Conservation (phyloP, 1,139 yeast species). For the Suhomyces choctaworum region DNA sequence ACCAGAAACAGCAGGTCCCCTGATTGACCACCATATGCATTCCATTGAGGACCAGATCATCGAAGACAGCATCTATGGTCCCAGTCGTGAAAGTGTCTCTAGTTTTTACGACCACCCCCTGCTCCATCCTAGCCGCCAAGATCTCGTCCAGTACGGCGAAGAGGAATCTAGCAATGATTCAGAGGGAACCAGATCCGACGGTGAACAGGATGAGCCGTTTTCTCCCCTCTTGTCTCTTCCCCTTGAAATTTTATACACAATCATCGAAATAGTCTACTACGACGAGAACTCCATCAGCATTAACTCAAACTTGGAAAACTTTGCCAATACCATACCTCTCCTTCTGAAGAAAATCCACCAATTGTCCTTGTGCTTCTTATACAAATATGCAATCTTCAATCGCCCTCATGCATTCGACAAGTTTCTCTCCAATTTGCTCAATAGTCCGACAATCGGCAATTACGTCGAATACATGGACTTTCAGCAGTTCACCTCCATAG, state of each 20-base stretch:
- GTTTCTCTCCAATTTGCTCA: constrained; percentile 58
- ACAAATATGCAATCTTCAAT: constrained; percentile 70
- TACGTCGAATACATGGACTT: constrained; percentile 80
- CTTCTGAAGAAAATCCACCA: constrained; percentile 37
- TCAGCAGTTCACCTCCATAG: constrained; percentile 86
- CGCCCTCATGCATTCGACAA: constrained; percentile 81
- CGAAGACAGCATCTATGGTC: not conserved
- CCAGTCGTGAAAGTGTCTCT: not conserved
- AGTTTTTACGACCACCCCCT: constrained; percentile 4
- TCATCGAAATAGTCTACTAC: constrained; percentile 46
- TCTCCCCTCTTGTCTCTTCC: constrained; percentile 40
- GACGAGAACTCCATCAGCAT: constrained; percentile 41
- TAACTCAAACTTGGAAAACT: constrained; percentile 44
- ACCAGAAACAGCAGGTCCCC: constrained; percentile 1
- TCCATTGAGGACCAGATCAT: not conserved
- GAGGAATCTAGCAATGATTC: not conserved
- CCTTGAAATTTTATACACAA: constrained; percentile 42
- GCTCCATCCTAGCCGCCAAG: constrained; percentile 3
- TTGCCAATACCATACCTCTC: constrained; percentile 42
- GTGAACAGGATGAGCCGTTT: constrained; percentile 15
- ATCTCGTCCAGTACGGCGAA: constrained; percentile 1
- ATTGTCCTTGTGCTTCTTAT: constrained; percentile 43
- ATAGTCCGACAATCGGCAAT: constrained; percentile 55
- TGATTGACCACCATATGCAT: not conserved
- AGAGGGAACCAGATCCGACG: not conserved